These are phyloP conservation scores for Sphenostylis stenocarpa DNA, from an alignment of 306 rosid genomes.

Conservation along the genomic window DNA sequence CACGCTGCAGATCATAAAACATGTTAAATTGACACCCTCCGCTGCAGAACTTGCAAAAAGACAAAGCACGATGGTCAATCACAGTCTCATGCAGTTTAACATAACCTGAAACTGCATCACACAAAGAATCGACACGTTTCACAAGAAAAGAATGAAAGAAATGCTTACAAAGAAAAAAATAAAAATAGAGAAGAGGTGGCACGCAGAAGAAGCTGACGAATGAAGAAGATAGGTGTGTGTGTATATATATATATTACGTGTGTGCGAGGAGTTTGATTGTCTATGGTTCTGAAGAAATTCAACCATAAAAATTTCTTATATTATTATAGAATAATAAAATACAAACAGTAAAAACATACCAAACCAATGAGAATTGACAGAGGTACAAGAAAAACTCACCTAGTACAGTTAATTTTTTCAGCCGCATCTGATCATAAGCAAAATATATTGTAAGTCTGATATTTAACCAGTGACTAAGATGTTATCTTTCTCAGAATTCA, in stretches of 20 bases:
- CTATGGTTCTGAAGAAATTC: not conserved
- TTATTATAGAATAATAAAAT: not conserved
- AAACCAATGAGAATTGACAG: not conserved
- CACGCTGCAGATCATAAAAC: conserved; percentile 57
- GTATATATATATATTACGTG: conserved; percentile 22
- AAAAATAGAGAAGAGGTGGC: conserved; percentile 30
- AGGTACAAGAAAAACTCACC: not conserved
- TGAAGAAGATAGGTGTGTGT: conserved; percentile 48
- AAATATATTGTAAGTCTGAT: not conserved
- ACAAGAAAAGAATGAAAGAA: conserved; percentile 28
- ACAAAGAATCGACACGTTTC: conserved; percentile 39
- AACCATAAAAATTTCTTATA: not conserved
- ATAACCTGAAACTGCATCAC: conserved; percentile 30
- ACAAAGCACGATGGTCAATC: conserved; percentile 24
- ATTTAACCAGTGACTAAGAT: not conserved
- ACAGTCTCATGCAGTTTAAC: conserved; percentile 46
- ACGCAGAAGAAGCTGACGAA: conserved; percentile 55
- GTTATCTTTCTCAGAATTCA: too few species aligned
- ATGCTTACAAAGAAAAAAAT: conserved; percentile 43
- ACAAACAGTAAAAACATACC: not conserved
- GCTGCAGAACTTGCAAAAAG: conserved; percentile 14
- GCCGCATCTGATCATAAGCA: not conserved
- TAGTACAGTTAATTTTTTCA: not conserved
- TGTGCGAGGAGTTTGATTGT: conserved; percentile 12
- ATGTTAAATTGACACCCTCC: conserved; percentile 40